Evolutionary conservation across 805 yeast genomes (phyloP).

Genomic region (Zygosaccharomyces kombuchaensis): DNA sequence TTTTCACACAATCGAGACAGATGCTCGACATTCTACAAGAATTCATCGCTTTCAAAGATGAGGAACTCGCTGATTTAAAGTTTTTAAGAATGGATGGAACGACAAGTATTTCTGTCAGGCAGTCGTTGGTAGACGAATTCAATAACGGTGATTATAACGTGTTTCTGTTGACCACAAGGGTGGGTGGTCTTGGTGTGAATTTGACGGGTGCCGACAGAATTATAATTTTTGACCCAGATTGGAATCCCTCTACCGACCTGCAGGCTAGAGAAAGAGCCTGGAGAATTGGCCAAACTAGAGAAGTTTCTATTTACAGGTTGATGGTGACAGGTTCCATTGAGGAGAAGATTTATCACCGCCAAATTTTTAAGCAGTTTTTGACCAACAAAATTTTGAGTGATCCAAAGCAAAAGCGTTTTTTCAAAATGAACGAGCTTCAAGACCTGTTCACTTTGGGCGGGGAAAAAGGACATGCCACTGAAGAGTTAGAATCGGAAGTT

Average conservation of each 20-base stretch:
- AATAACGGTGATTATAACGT: slow-evolving; percentile 59
- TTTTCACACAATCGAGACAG: slow-evolving; percentile 92
- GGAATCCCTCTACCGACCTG: slow-evolving; percentile 97
- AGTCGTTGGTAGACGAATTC: slow-evolving; percentile 73
- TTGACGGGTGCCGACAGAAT: slow-evolving; percentile 93
- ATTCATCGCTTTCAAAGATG: slow-evolving; percentile 46
- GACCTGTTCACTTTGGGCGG: slow-evolving; percentile 86
- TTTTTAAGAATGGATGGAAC: slow-evolving; percentile 93
- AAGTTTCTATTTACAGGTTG: slow-evolving; percentile 82
- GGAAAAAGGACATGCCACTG: slow-evolving; percentile 40
- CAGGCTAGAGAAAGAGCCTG: slow-evolving; percentile 97
- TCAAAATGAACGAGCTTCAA: slow-evolving; percentile 86
- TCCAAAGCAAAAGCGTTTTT: slow-evolving; percentile 89
- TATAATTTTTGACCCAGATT: slow-evolving; percentile 92
- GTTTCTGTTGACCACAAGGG: slow-evolving; percentile 85
- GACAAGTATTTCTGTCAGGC: slow-evolving; percentile 74
- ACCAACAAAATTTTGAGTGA: slow-evolving; percentile 92
- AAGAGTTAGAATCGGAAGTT: slow-evolving; percentile 45
- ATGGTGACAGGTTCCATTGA: slow-evolving; percentile 96
- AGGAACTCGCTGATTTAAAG: slow-evolving; percentile 36
- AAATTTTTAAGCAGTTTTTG: slow-evolving; percentile 89
- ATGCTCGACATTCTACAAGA: slow-evolving; percentile 85
- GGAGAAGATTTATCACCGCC: slow-evolving; percentile 94
- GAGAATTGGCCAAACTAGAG: slow-evolving; percentile 92
- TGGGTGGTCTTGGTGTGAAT: slow-evolving; percentile 94